Evolutionary conservation across 1,284 basidiomycete species (phyloP).

Genomic region (Microbotryum silenes-acaulis): DNA sequence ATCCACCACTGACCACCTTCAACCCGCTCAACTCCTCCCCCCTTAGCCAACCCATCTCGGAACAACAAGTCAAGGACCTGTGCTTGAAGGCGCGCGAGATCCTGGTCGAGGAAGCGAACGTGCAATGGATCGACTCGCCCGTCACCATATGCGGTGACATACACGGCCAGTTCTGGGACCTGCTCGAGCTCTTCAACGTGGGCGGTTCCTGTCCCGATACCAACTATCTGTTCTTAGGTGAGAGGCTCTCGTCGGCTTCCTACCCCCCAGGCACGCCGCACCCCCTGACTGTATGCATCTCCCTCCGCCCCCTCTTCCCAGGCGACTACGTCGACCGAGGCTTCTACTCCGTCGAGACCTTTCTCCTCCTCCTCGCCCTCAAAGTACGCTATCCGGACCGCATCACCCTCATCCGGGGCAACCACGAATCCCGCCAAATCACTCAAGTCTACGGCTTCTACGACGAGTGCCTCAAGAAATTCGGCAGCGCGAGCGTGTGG

Average conservation of each 20-base stretch:
- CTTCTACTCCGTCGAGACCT: conserved; percentile 95
- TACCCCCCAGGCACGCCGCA: not conserved
- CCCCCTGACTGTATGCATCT: not conserved
- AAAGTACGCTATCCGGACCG: conserved; percentile 97
- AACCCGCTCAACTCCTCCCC: not conserved
- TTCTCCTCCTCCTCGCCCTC: conserved; percentile 83
- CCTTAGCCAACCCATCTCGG: conserved; percentile 68
- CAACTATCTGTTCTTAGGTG: conserved; percentile 98
- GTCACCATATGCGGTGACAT: conserved; percentile 99
- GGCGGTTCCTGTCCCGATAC: conserved; percentile 93
- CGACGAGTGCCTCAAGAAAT: conserved; percentile 96
- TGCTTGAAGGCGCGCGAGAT: conserved; percentile 95
- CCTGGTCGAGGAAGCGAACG: conserved; percentile 88
- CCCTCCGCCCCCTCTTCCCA: conserved; percentile 13
- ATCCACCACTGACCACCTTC: not conserved
- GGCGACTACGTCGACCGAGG: conserved; percentile 96
- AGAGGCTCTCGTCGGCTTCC: conserved; percentile 35
- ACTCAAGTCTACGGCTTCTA: conserved; percentile 99
- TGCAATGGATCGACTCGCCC: conserved; percentile 91
- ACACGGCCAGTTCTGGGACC: conserved; percentile 95
- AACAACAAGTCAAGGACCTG: conserved; percentile 82
- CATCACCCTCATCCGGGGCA: conserved; percentile 93
- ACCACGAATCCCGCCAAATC: conserved; percentile 98
- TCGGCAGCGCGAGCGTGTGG: conserved; percentile 93
- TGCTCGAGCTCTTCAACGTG: conserved; percentile 93